Evolutionary conservation across 495 filamentous ascomycete species (phyloP), one percentile per base, ranked within the genome.

Genomic region (Xylaria longipes): DNA sequence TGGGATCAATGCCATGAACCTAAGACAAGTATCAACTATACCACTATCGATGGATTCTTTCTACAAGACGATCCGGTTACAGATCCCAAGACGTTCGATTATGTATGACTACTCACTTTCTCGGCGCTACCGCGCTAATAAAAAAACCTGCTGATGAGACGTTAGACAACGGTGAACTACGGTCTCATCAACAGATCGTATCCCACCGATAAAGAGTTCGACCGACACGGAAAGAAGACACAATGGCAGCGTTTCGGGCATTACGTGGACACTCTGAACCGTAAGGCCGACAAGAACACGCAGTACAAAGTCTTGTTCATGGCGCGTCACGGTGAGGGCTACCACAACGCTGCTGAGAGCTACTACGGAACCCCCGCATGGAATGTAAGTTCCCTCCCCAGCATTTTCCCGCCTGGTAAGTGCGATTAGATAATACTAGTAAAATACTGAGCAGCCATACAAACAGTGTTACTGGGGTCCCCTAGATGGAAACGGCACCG

Each of bases 391-490:
- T 54, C 20, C 5, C 60, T 29, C 22, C 1, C 41, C 25, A 22
- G 52, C 58, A 25, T 27, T 2, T 22, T 6, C 5, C 20, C 31
- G n/a, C 15, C 22, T 20, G 0, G 3, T 31, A n/a, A 43, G 7
- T 4, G 7, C 1, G 27, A n/a, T 4, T 22, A 64, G 22, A 6
- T 29, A 20, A 3, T 29, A 52, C 29, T 5, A 37, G 2, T 7
- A 25, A 15, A 22, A 7, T 33, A 39, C 45, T 52, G 29, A 65
- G 8, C 5, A 41, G 57, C 37, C 20, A 27, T 8, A 31, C 57
- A n/a, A 39, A 62, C 35, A 91, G 88, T 93, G 91, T 81, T 94
- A 93, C 82, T 94, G 89, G 87, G 88, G 91, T 41, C 83, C 88
- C 61, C 83, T 89, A 9, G 82, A 90, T 71, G 93, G 93, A 63